A percentile compares a stretch with the other conserved stretches of the same genome.
Conservation (phyloP, 2,329 filamentous ascomycete species). For the Colletotrichum plurivorum region DNA sequence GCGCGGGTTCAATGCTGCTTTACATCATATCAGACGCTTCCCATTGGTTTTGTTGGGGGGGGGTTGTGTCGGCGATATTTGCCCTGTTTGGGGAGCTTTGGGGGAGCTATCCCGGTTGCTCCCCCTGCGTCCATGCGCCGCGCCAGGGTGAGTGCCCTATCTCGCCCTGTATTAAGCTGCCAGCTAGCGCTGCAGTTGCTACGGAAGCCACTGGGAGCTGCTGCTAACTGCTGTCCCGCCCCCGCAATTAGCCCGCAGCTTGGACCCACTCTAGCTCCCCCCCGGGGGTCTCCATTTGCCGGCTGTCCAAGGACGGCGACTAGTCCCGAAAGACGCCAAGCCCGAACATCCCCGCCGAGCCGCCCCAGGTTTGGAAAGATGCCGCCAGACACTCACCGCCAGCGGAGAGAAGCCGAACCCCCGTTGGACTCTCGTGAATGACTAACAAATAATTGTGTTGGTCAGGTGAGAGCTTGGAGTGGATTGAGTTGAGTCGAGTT, state of each 20-base stretch:
- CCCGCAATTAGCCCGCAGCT: constrained; percentile 23
- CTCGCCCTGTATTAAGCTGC: too few relatives aligned
- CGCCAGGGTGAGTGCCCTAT: too few relatives aligned
- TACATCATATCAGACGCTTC: constrained; percentile 6
- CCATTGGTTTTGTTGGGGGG: constrained; percentile 32
- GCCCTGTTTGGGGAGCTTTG: constrained; percentile 29
- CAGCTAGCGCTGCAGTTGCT: too few relatives aligned
- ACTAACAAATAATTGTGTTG: too few relatives aligned
- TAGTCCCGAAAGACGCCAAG: constrained; percentile 20
- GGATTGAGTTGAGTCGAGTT: not conserved
- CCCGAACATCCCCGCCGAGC: constrained; percentile 7
- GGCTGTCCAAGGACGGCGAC: constrained; percentile 31
- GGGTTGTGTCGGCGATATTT: constrained; percentile 34
- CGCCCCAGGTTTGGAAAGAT: not conserved
- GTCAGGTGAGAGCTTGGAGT: too few relatives aligned
- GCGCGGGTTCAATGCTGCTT: constrained; percentile 5
- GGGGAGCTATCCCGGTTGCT: constrained; percentile 25
- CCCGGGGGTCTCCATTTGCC: constrained; percentile 14
- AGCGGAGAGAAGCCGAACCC: not conserved
- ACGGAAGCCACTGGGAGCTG: not conserved
- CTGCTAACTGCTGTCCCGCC: constrained; percentile 9
- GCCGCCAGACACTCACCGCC: not conserved
- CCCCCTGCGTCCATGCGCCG: not conserved
- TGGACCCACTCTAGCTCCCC: constrained; percentile 17
- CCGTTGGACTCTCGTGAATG: not conserved